Percentiles rank a stretch among this genome's conserved stretches.
Conservation (phyloP, 2,329 filamentous ascomycete genomes). For the Hypoxylon sp. region DNA sequence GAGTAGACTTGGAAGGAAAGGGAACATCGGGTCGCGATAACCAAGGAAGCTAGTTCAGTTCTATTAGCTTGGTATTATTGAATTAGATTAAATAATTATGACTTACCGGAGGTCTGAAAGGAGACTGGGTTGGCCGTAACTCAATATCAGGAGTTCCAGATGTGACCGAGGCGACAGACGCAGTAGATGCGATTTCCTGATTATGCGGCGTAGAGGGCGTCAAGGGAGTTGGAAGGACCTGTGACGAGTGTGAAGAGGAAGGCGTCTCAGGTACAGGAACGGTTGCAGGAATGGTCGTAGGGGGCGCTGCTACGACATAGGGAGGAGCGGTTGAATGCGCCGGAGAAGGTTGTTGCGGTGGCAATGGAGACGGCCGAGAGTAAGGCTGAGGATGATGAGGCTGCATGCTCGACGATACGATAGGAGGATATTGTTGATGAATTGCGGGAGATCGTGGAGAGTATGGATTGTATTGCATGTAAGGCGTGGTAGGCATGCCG, state of each 20-base stretch:
- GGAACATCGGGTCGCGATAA: conserved; percentile 58
- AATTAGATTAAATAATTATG: conserved; percentile 11
- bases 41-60: conserved; percentile 63
- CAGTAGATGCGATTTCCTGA: conserved; percentile 40
- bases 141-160: no score
- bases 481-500: conserved; percentile 56
- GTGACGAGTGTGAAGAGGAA: conserved; percentile 61
- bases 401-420: conserved; percentile 53
- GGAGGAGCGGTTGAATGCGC: conserved; percentile 59
- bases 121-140: conserved; percentile 33
- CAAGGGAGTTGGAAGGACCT: conserved; percentile 50
- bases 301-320: conserved; percentile 55
- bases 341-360: conserved; percentile 57
- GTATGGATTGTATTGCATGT: conserved; percentile 57
- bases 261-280: conserved; percentile 59
- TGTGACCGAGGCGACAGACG: no score
- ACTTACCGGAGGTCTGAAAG: conserved; percentile 63
- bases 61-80: no score
- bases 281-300: conserved; percentile 51
- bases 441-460: conserved; percentile 43
- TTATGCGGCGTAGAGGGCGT: conserved; percentile 59
- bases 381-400: conserved; percentile 56
- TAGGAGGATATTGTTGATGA: conserved; percentile 64
- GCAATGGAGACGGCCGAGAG: conserved; percentile 51
- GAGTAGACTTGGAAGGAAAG: conserved; percentile 57